Evolutionary conservation across 768 basidiomycete species (phyloP), one percentile per base, ranked within the genome.

Genomic region (Rhizopogon roseolus): DNA sequence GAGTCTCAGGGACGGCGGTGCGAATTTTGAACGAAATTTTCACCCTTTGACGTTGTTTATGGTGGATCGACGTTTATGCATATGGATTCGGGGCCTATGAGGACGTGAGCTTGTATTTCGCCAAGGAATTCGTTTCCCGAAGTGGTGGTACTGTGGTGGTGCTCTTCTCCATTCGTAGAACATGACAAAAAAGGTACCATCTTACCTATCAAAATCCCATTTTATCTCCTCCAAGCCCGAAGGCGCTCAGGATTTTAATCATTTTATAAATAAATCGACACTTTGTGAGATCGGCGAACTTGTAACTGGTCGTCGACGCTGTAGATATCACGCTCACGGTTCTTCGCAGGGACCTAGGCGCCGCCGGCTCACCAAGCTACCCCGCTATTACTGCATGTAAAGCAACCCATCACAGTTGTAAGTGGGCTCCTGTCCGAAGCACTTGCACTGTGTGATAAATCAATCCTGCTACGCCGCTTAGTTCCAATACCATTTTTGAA

Each of bases 51-150:
- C 52, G 39, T 40, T 55, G 46, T 34, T 27, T 49, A 17, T 16
- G 41, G 27, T 54, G 54, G 55, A 56, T 56, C 55, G 54, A 51
- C 57, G 48, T 19, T 16, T 17, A 19, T 54, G 42, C 54, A 37
- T 46, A 41, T 40, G 54, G 11, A 48, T 42, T 28, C 46, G 56
- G n/a, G 17, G 42, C 49, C 49, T 22, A 48, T 57, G 48, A 34
- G 50, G 54, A 54, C 42, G 41, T 42, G 36, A 39, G 36, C 41
- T 49, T 37, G 41, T 40, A 16, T 16, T 28, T 25, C 22, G 3
- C 16, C 27, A 41, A 41, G 49, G 56, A 17, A 58, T 32, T 29
- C 10, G 3, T 25, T 19, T 11, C 38, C 50, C 57, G 40, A 55
- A 54, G 2, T 6, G 17, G 8, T 48, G 54, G 54, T 2, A 13